Conservation (phyloP, 140 eudicot species). For the Anethum foeniculum region DNA sequence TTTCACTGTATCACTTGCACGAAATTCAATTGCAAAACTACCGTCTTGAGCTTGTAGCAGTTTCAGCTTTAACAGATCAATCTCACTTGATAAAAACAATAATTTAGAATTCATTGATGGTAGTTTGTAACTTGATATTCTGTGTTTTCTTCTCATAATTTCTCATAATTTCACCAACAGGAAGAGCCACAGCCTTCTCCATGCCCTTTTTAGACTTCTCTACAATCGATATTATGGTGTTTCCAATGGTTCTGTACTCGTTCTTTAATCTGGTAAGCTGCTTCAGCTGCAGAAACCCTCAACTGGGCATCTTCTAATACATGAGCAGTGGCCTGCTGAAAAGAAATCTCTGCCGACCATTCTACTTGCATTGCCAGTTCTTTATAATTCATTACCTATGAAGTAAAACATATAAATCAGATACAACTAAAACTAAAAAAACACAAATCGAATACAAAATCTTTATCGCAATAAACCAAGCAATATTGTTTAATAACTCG, state of each 20-base stretch:
- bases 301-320: slow-evolving; percentile 30
- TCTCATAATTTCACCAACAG: slow-evolving; percentile 20
- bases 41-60: slow-evolving; percentile 15
- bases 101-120: slow-evolving; percentile 15
- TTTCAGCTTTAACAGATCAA: slow-evolving; percentile 23
- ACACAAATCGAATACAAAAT: too few species aligned
- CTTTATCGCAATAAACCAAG: too few species aligned
- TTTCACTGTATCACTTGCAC: slow-evolving; percentile 17
- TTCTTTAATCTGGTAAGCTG: slow-evolving; percentile 31
- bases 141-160: slow-evolving; percentile 14
- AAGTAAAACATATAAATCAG: too few species aligned
- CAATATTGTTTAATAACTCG: too few species aligned
- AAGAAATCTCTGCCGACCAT: slow-evolving; percentile 31
- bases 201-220: slow-evolving; percentile 26
- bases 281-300: slow-evolving; percentile 25
- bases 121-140: slow-evolving; percentile 23
- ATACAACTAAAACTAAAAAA: too few species aligned
- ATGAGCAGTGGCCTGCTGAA: slow-evolving; percentile 33
- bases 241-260: slow-evolving; percentile 19
- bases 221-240: slow-evolving; percentile 17
- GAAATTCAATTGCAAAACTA: slow-evolving; percentile 15
- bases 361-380: slow-evolving; percentile 40
- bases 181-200: slow-evolving; percentile 27
- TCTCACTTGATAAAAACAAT: slow-evolving; percentile 14
- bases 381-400: not conserved